Base-by-base conservation (phyloP, 2,329 filamentous ascomycete species). In the Fulvia fulva region DNA sequence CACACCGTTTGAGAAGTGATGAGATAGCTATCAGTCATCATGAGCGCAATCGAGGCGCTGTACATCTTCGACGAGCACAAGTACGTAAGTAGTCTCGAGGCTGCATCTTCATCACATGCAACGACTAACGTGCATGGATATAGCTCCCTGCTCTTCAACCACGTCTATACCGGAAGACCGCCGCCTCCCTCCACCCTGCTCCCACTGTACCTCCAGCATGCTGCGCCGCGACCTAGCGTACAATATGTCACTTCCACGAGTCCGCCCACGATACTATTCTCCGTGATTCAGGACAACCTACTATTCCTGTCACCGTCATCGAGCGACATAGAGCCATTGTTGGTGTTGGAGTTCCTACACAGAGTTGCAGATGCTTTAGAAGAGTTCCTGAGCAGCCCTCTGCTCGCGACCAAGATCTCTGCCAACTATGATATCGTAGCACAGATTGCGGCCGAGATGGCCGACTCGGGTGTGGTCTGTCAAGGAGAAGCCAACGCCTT, bases 61-160 rank as follows among this genome's bases (percentile, higher is more conserved):
- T 93, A 97, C 80, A 91, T 99, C 74, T 97, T 89, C 76, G 92
- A 97, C 83, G 92, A 97, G 80, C 86, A 92, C 77, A 91, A 92
- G 92, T 96, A 79, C 71, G 83, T 71, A 69, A 70, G 69, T 71
- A 66, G 49, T 56, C 47, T 16, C n/a, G 44, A 23, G 43, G 16
- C 22, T 32, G 34, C 37, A 49, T 14, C 19, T 51, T 23, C 43
- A 19, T 59, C 54, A 58, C 58, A 63, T 60, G 41, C 50, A 45
- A 47, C 46, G 25, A 57, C 57, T 56, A 23, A 63, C 60, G 49
- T 57, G 25, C 3, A 46, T 19, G 37, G 37, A 51, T 34, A 45
- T 56, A 96, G 92, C 76, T 88, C 84, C 69, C 85, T 89, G 65
- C 85, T 97, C 68, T 85, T 99, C 70, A 90, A 93, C 66, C 93